Conservation (phyloP, 2,329 filamentous ascomycete genomes). For the Sporothrix brasiliensis region DNA sequence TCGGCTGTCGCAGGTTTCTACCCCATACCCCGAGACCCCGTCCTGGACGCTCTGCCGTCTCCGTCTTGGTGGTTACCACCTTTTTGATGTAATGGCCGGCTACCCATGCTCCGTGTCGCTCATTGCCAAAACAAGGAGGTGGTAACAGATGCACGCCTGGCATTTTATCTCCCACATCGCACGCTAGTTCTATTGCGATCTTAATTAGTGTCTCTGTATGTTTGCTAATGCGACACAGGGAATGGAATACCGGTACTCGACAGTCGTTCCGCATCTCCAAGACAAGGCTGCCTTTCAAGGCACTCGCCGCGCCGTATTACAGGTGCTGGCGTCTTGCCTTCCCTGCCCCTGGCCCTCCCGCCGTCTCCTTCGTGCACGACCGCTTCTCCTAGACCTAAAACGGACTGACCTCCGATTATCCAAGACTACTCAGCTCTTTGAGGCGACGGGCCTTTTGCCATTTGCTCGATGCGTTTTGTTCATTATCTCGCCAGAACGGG, state of each 20-base stretch:
- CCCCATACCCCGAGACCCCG: constrained; percentile 10
- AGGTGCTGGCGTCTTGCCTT: background rate
- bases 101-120: constrained; percentile 6
- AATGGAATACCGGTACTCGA: background rate
- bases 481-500: background rate
- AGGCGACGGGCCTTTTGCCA: background rate
- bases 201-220: background rate
- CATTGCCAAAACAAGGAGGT: constrained; percentile 33
- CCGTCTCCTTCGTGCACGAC: background rate
- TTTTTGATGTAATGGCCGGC: constrained; percentile 1
- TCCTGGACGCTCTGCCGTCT: background rate
- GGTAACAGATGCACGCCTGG: constrained; percentile 18
- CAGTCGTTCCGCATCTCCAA: background rate
- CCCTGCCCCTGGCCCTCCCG: background rate
- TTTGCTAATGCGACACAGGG: background rate
- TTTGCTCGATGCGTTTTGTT: background rate
- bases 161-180: constrained; percentile 10
- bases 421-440: constrained; percentile 12
- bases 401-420: constrained; percentile 24
- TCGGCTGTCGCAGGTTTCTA: background rate
- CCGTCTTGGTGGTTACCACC: background rate
- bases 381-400: background rate
- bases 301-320: background rate
- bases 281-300: background rate
- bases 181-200: background rate